Evolutionary conservation across 768 basidiomycete species (phyloP), one percentile per base, ranked within the genome.

Genomic region (Pisolithus sp.): DNA sequence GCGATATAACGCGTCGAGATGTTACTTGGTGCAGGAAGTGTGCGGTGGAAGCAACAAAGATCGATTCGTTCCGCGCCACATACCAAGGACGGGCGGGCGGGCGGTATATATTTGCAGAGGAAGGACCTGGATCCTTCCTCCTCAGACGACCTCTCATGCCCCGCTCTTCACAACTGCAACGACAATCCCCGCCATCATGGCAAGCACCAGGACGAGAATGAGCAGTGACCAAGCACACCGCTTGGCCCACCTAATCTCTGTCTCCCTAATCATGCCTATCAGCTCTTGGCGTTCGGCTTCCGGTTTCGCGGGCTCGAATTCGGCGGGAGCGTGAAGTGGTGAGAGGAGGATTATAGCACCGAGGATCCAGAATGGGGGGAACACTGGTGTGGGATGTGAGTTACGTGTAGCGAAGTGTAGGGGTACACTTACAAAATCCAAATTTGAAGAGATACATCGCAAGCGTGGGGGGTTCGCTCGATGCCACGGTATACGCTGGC

Each of bases 381-480:
- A 77, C 48, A 78, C 76, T 76, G 55, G 1, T 7, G 26, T 23
- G 34, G 54, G 15, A 52, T 26, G 20, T 20, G 10, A 44, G 5
- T 44, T 5, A 37, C 45, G 15, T 45, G 48, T 13, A 46, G 31
- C 48, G 49, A 15, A 51, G 34, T 12, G 34, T 13, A 45, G 8
- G 15, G 30, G 17, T 6, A 45, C 5, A 71, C 77, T 62, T 55
- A 79, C 77, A 26, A 59, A 78, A 78, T 21, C 78, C 77, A 26
- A 71, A 75, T 53, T 71, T 75, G 69, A 78, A 79, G 37, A 78
- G 66, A 56, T 73, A 73, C 62, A 64, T 69, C 1, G 76, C 76
- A 51, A 78, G 71, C 40, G 76, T 76, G 37, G 62, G 55, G 28
- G 73, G 75, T 62, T 75, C 71, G 7, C 62, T 63, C 12, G 70